Base-by-base conservation (phyloP, 2,329 filamentous ascomycete species). In the Xylariaceae sp. region DNA sequence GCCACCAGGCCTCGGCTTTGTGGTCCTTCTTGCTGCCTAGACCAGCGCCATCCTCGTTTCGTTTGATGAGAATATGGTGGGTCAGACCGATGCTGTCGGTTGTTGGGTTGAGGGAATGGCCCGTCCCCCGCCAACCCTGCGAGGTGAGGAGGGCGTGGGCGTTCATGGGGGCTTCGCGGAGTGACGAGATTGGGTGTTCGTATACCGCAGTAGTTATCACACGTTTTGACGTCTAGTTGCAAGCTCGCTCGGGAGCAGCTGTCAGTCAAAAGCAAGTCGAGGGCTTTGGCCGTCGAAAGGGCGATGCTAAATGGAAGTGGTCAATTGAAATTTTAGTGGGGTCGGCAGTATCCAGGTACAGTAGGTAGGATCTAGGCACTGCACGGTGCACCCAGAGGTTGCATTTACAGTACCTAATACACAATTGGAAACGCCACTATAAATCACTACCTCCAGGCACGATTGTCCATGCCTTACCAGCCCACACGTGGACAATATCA, bases 1-100 rank as follows among this genome's bases (percentile, higher is more conserved):
- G 79, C 94, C 94, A 99, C 94, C 94, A 99, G 69, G 96, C 91
- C 67, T 97, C 93, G 61, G 78, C 82, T 18, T 80, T 82, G 56
- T 78, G 78, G 57, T 84, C 80, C 52, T 79, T 76, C 69, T 89
- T 90, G 67, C 89, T 85, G 49, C 93, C 93, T 5, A 97, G 76
- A 19, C 93, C 93, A 48, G 89, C 78, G 28, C 81, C 87, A 69
- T 96, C 88, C 62, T 86, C 80, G 71, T 96, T 96, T 63, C 89
- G 87, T 53, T 88, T 85, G 51, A 96, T 81, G 36, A 96, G 83
- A 28, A 97, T 80, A 5, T 93, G 93, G 62, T 88, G 89, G 22
- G 86, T 84, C 49, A 97, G 85, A 41, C 93, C 93, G 56, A 86
- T 86, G 47, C 79, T 77, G 68, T 87, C 85, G 75, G 82, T 78